Evolutionary conservation across 2,329 filamentous ascomycete genomes (phyloP).

Genomic region (Diaporthe citri): DNA sequence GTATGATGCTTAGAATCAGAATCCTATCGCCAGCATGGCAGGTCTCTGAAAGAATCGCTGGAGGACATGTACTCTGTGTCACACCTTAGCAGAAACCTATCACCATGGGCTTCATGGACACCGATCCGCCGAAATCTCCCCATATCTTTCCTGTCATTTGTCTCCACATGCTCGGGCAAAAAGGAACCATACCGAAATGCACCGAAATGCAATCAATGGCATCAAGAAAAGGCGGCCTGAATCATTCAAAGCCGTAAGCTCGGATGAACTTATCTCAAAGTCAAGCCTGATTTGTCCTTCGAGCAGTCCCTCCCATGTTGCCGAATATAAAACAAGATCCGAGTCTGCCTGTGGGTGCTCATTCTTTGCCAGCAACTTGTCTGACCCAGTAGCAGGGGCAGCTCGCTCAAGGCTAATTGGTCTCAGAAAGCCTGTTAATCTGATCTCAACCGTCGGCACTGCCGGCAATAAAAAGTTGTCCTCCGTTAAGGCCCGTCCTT

Average conservation of each 20-base stretch:
- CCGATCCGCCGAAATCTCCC: slow-evolving; percentile 18
- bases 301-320: not conserved
- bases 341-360: not conserved
- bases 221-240: not conserved
- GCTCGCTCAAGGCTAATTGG: not conserved
- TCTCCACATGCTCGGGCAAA: not conserved
- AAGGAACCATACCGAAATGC: not conserved
- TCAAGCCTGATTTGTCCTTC: not conserved
- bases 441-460: not conserved
- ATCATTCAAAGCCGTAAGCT: not conserved
- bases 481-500: not conserved
- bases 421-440: not conserved
- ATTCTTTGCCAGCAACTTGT: too few species aligned
- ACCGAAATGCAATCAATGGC: not conserved
- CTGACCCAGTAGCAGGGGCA: not conserved
- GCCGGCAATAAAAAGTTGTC: not conserved
- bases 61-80: not conserved
- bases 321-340: not conserved
- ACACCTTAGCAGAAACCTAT: not conserved
- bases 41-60: not conserved
- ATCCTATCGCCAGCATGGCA: slow-evolving; percentile 10
- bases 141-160: not conserved
- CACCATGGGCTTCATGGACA: not conserved
- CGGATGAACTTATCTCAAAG: not conserved
- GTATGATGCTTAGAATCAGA: not conserved